Base-by-base conservation (phyloP, 1,284 basidiomycete genomes). In the Earliella scabrosa region DNA sequence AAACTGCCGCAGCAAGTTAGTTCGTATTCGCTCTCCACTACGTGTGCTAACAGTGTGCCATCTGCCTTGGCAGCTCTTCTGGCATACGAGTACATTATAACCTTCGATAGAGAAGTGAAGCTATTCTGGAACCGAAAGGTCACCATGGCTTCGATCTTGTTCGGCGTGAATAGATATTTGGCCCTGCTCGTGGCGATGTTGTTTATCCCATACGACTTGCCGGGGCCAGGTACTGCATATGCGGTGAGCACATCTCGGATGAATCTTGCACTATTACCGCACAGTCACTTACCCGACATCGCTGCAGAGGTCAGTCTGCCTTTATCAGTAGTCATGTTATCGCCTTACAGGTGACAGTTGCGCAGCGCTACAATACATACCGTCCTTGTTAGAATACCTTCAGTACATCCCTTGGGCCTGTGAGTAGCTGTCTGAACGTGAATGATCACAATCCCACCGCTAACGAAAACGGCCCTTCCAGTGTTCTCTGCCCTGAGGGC, bases 111-210 rank as follows among this genome's bases (percentile, higher is more conserved):
- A 20, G 50, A 52, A 21, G 40, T 44, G 21, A 29, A 44, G 32
- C 41, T 41, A 9, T 41, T 52, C 20, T 52, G 50, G 50, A 52
- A 35, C 8, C 24, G 24, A 5, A 52, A 21, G 40, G 23, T 11
- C 13, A 32, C 50, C 41, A 29, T 24, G n/a, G 39, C 50, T 11
- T 32, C 50, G 2, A 23, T 26, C 20, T 8, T 52, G n/a, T 52
- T 52, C 34, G 7, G 44, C 2, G n/a, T 52, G 4, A 52, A 52
- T 40, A 20, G 50, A n/a, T 52, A 52, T 24, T n/a, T 47, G 21
- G 13, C 31, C 23, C 24, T 47, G 20, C 4, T 41, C 7, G 18
- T 8, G 9, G 14, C 18, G 7, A n/a, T 20, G 16, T 7, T 14
- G 11, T 6, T 5, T n/a, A 38, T 38, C 9, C 18, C 35, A 8